Evolutionary conservation across 225 moss, liverwort and hornwort genomes (phyloP).

Genomic region (Asterella californica): DNA sequence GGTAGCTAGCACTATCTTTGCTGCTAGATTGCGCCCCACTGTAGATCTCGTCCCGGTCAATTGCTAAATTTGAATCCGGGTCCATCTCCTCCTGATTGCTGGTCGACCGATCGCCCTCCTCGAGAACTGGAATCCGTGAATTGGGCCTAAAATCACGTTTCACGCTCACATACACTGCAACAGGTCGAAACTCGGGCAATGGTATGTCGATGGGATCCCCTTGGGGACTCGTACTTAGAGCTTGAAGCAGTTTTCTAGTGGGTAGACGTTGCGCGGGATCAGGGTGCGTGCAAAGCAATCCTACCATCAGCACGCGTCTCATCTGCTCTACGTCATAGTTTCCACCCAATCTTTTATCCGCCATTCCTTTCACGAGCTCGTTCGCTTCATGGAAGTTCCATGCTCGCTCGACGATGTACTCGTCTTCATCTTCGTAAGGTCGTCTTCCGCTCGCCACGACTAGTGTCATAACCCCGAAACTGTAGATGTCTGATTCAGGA

Average conservation of each 20-base stretch:
- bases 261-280: constrained; percentile 1
- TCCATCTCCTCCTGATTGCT: not conserved
- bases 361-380: not conserved
- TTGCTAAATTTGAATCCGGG: not conserved
- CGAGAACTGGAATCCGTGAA: not conserved
- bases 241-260: not conserved
- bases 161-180: not conserved
- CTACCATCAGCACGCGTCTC: not conserved
- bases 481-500: constrained; percentile 46
- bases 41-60: not conserved
- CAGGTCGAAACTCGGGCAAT: constrained; percentile 4
- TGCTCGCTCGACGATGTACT: not conserved
- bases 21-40: not conserved
- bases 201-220: not conserved
- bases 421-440: not conserved
- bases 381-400: constrained; percentile 4
- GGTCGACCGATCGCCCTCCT: not conserved
- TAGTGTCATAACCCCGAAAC: constrained; percentile 9
- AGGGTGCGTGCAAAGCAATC: constrained; percentile 17
- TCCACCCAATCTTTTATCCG: not conserved
- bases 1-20: not conserved
- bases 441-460: constrained; percentile 5
- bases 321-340: constrained; percentile 1
- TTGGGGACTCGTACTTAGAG: not conserved
- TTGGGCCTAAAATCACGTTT: not conserved